Conservation (phyloP, 164 flowering plant species). For the Magnolia sinica region DNA sequence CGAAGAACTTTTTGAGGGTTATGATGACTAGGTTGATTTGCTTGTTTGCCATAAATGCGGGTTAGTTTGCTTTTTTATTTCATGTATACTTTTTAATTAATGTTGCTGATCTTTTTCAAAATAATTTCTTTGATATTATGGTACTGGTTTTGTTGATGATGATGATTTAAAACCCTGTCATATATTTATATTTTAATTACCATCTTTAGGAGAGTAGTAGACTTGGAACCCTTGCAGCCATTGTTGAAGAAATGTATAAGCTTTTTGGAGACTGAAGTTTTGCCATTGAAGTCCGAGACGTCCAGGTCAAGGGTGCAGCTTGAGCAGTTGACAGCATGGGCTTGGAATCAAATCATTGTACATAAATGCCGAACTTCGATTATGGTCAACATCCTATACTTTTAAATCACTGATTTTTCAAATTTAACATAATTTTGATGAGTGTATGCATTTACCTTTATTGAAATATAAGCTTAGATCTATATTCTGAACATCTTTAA, state of each 20-base stretch:
- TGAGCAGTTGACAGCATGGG: conserved; percentile 80
- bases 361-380: conserved; percentile 12
- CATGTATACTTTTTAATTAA: too few relatives aligned
- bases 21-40: conserved; percentile 1
- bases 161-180: not conserved
- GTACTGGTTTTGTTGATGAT: not conserved
- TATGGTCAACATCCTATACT: not conserved
- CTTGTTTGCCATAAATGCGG: not conserved
- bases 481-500: not conserved
- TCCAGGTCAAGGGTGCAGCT: conserved; percentile 75
- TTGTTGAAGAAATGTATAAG: conserved; percentile 71
- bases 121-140: not conserved
- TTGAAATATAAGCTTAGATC: too few relatives aligned
- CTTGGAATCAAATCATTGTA: conserved; percentile 93
- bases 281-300: conserved; percentile 45
- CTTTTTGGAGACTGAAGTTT: conserved; percentile 55
- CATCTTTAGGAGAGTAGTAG: conserved; percentile 56
- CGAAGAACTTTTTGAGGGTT: too few relatives aligned
- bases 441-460: too few relatives aligned
- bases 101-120: not conserved
- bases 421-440: too few relatives aligned
- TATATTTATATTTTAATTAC: not conserved
- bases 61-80: not conserved
- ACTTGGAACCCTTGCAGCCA: conserved; percentile 87
- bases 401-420: too few relatives aligned